phyloP scores from a whole-genome alignment of 768 basidiomycete species.

The Mycena kentingensis region DNA sequence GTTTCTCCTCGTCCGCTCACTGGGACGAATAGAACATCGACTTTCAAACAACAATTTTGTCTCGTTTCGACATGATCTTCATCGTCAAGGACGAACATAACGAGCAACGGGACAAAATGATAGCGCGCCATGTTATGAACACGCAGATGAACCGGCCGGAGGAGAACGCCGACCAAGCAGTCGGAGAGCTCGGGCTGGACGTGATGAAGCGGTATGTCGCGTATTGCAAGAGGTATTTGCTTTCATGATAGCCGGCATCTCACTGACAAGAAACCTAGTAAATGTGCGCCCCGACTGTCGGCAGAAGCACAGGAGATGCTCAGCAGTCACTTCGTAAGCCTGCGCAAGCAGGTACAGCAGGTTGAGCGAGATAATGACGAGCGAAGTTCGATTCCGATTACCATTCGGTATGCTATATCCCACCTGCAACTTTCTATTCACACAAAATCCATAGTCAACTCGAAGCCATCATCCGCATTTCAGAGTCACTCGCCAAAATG shows the following conservation, averaged over 20 bases:
- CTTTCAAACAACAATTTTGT: conserved; percentile 96
- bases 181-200: conserved; percentile 92
- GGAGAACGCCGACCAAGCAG: conserved; percentile 56
- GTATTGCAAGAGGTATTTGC: conserved; percentile 86
- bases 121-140: conserved; percentile 97
- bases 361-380: conserved; percentile 98
- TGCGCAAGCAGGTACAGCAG: conserved; percentile 92
- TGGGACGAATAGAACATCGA: conserved; percentile 73
- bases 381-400: conserved; percentile 96
- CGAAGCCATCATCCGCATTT: conserved; percentile 98
- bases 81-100: conserved; percentile 98
- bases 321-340: conserved; percentile 89
- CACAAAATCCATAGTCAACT: conserved; percentile 66
- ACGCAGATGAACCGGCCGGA: conserved; percentile 95
- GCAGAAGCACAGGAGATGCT: conserved; percentile 95
- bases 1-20: not conserved
- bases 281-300: conserved; percentile 94
- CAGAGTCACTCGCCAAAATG: conserved; percentile 94
- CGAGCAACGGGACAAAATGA: conserved; percentile 90
- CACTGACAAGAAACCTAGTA: conserved; percentile 50
- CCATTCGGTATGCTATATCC: conserved; percentile 71
- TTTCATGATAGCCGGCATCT: not conserved
- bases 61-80: conserved; percentile 99
- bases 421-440: conserved; percentile 1
- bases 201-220: conserved; percentile 98